These are phyloP conservation scores for Starmerella bombi DNA, from an alignment of 805 yeast species.

Conservation along the genomic window DNA sequence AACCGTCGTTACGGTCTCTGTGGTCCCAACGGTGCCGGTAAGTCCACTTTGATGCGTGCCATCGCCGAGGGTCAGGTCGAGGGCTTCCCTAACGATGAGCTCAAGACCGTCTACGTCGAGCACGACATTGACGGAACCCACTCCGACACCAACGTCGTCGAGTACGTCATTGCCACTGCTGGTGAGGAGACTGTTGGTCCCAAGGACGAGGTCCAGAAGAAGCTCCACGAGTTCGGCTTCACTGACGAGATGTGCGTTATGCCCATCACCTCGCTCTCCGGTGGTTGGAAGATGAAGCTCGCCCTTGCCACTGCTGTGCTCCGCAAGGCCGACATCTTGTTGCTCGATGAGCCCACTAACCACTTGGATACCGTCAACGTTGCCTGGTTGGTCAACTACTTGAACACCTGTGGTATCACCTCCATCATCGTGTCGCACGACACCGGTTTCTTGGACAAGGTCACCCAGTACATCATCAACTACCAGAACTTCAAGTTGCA, in stretches of 20 bases:
- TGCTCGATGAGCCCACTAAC: constrained; percentile 99
- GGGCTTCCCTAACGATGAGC: constrained; percentile 99
- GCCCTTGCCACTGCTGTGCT: constrained; percentile 98
- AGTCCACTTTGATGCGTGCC: constrained; percentile 96
- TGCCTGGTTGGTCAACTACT: constrained; percentile 99
- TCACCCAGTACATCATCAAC: constrained; percentile 96
- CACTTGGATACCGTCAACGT: constrained; percentile 99
- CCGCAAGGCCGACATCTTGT: constrained; percentile 92
- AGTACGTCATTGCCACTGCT: constrained; percentile 78
- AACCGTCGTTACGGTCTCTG: constrained; percentile 97
- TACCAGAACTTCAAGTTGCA: constrained; percentile 99
- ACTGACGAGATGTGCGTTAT: constrained; percentile 79
- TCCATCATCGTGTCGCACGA: constrained; percentile 98
- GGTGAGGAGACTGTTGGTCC: constrained; percentile 69
- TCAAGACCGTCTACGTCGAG: constrained; percentile 98
- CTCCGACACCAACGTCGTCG: constrained; percentile 88
- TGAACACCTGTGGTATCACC: constrained; percentile 95
- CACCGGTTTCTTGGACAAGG: constrained; percentile 97
- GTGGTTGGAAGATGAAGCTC: constrained; percentile 99
- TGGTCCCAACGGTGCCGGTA: constrained; percentile 99
- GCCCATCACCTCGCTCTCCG: constrained; percentile 95
- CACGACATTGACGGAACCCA: constrained; percentile 98
- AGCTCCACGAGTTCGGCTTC: constrained; percentile 86
- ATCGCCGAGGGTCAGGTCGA: constrained; percentile 97
- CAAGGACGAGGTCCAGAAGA: constrained; percentile 53